A percentile compares a stretch with the other conserved stretches of the same genome.
phyloP scores from a whole-genome alignment of 2,329 filamentous ascomycete genomes.

The Dichotomopilus funicola region DNA sequence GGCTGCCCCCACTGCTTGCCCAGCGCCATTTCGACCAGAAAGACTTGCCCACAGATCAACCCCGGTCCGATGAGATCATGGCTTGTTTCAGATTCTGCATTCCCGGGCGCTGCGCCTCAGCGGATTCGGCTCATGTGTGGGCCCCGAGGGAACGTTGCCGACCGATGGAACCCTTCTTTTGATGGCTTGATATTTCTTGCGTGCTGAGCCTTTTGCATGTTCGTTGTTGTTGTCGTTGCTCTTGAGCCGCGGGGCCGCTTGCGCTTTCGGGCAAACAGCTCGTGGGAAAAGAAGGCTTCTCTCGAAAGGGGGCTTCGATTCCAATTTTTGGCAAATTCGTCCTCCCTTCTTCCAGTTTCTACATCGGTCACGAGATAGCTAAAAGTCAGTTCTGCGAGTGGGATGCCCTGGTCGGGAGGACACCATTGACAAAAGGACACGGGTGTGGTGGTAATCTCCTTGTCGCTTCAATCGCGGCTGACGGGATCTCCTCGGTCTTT shows the following conservation, averaged over 20 bases:
- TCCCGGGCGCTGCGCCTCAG: conserved; percentile 10
- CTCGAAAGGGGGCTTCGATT: background rate
- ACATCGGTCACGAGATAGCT: too few relatives aligned
- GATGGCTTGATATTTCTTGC: background rate
- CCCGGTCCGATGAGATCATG: conserved; percentile 18
- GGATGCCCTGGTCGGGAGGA: too few relatives aligned
- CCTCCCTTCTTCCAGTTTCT: background rate
- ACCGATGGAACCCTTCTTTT: conserved; percentile 1
- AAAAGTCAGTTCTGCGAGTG: too few relatives aligned
- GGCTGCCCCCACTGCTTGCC: background rate
- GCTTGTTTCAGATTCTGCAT: conserved; percentile 20
- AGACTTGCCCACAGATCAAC: background rate
- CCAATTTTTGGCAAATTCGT: background rate
- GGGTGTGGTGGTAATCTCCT: background rate
- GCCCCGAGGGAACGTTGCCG: background rate
- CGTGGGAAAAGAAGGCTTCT: too few relatives aligned
- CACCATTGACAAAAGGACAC: too few relatives aligned
- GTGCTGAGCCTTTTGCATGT: background rate
- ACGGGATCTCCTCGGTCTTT: conserved; percentile 8
- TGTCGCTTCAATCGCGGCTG: background rate
- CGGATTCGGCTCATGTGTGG: background rate
- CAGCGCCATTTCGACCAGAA: background rate
- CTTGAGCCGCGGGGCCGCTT: background rate
- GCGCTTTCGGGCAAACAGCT: too few relatives aligned
- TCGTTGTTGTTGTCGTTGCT: background rate